Evolutionary conservation across 2,329 filamentous ascomycete species (phyloP), one percentile per base, ranked within the genome.

Genomic region (Colletotrichum sublineola): DNA sequence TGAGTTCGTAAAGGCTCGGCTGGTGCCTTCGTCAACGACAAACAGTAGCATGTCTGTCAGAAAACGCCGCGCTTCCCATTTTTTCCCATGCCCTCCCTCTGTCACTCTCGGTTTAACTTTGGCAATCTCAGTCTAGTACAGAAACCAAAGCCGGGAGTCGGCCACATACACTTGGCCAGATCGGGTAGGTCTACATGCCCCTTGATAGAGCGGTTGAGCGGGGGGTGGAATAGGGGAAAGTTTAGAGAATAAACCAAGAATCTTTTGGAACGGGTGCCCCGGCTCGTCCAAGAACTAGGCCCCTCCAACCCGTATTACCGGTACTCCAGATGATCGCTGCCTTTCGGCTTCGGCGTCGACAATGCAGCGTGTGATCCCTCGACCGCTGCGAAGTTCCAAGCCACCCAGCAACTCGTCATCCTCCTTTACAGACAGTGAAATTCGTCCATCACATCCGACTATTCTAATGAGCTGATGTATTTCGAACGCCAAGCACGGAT

Each of bases 141-240:
- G 38, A 55, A 29, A 36, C 56, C 46, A 24, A 67, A 46, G 14
- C 33, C 60, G 44, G 63, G 56, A 67, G 15, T n/a, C 42, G 36
- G 42, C 12, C 46, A 31, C 64, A 36, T 57, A 31, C 64, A 36
- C 64, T 68, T 71, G 58, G 18, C 64, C 64, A 31, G 36, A 71
- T 71, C 57, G 44, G 52, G 68, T n/a, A 68, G 50, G 48, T 38
- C 68, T 57, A 68, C 68, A 58, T 24, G 50, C 44, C 44, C 36
- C 36, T 44, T 63, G 48, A 15, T 50, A 52, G 68, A 40, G 68
- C 64, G 58, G 60, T 52, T 52, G 60, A 20, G 33, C 60, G 46
- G 68, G 63, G 62, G 52, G 58, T 63, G 68, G 64, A 68, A 71
- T 58, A 48, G 57, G 68, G 42, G 68, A 63, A 61, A 48, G 48